A percentile compares a stretch with the other conserved stretches of the same genome.
Evolutionary conservation across 2,329 filamentous ascomycete genomes (phyloP).

Genomic region (Pseudopyricularia javanii): DNA sequence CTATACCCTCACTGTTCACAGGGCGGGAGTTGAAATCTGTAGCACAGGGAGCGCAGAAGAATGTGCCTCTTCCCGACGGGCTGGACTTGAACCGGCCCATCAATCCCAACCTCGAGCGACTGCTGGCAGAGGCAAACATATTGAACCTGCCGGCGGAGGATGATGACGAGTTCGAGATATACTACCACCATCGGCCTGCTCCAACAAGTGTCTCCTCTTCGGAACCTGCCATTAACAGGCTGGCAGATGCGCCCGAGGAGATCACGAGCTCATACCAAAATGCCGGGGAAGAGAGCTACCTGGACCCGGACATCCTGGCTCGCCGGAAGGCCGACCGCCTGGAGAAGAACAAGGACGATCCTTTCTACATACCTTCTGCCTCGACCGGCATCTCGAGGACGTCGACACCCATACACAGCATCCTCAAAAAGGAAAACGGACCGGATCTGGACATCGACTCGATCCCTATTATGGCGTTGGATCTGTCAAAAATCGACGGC

Average conservation of each 20-base stretch:
- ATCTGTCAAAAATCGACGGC: constrained; percentile 48
- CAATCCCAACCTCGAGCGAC: constrained; percentile 55
- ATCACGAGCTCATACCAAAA: constrained; percentile 43
- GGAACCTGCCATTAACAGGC: constrained; percentile 41
- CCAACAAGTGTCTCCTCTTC: constrained; percentile 36
- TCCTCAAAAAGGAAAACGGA: constrained; percentile 59
- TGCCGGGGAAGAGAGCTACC: constrained; percentile 46
- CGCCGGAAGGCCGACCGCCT: constrained; percentile 62
- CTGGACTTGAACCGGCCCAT: constrained; percentile 75
- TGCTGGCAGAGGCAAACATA: constrained; percentile 50
- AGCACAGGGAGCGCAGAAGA: constrained; percentile 66
- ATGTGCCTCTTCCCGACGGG: constrained; percentile 67
- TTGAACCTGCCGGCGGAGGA: constrained; percentile 36
- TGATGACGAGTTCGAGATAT: constrained; percentile 55
- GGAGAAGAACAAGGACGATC: constrained; percentile 82
- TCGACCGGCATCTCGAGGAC: constrained; percentile 36
- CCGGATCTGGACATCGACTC: constrained; percentile 80
- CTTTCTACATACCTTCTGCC: constrained; percentile 66
- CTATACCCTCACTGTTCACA: constrained; percentile 75
- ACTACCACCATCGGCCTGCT: constrained; percentile 47
- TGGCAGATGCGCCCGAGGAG: constrained; percentile 33
- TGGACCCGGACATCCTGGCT: constrained; percentile 63
- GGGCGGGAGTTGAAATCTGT: constrained; percentile 90
- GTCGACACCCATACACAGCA: constrained; percentile 69
- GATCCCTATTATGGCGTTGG: constrained; percentile 90